Conservation (phyloP, 2,329 filamentous ascomycete species). For the Colletotrichum endophyticum region DNA sequence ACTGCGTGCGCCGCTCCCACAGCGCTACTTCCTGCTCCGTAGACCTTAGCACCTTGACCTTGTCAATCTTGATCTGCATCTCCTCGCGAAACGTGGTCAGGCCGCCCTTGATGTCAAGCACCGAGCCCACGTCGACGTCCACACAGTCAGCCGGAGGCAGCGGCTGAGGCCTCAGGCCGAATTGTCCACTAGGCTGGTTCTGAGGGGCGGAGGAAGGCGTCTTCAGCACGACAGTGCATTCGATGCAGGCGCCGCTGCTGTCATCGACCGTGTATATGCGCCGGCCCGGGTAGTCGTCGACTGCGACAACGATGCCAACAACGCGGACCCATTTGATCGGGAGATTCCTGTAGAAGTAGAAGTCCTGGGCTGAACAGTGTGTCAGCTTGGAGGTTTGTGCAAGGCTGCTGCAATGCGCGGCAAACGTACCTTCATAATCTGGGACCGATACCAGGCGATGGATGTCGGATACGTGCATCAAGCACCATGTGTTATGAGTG, state of each 20-base stretch:
- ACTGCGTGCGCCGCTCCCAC: conserved; percentile 60
- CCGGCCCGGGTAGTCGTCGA: conserved; percentile 53
- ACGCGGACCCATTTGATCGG: conserved; percentile 79
- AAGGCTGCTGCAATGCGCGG: neutral
- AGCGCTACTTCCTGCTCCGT: conserved; percentile 63
- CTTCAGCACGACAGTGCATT: conserved; percentile 40
- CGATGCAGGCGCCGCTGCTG: conserved; percentile 64
- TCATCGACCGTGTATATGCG: conserved; percentile 68
- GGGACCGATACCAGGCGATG: conserved; percentile 48
- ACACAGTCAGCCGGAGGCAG: conserved; percentile 23
- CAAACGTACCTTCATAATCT: conserved; percentile 56
- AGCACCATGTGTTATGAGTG: conserved; percentile 65
- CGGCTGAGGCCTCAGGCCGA: neutral
- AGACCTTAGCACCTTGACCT: conserved; percentile 49
- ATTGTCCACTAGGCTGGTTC: neutral
- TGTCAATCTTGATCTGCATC: conserved; percentile 58
- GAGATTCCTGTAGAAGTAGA: conserved; percentile 74
- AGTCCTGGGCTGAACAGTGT: conserved; percentile 46
- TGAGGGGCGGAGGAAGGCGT: conserved; percentile 4
- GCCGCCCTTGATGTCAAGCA: conserved; percentile 63
- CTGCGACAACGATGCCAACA: conserved; percentile 71
- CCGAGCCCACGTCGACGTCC: conserved; percentile 54
- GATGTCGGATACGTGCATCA: conserved; percentile 57
- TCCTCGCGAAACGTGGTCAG: conserved; percentile 51
- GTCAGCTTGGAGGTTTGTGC: neutral